Base-by-base conservation (phyloP, 257 asterid genomes). In the Nicotiana obtusifolia region DNA sequence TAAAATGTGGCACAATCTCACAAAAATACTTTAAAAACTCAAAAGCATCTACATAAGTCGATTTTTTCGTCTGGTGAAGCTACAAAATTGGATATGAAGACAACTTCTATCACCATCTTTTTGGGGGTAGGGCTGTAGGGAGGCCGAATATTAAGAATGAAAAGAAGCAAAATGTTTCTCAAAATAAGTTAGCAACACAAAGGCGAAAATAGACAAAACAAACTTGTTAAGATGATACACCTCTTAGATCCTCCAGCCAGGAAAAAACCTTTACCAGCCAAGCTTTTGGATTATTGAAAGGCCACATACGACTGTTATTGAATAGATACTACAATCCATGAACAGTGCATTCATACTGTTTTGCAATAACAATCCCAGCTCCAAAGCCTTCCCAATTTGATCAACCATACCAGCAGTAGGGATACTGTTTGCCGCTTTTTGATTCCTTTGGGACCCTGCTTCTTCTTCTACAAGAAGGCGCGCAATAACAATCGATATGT, bases 251-350 rank as follows among this genome's bases (percentile, higher is more conserved):
- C 62, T 49, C 80, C 47, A 75, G 62, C 62, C 62, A 49, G 24
- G 66, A 53, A 35, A 10, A 30, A 67, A 37, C 37, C 0, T 81
- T 82, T 79, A 89, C 88, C 84, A 86, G 78, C 89, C 89, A 4
- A 91, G 85, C 81, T 56, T 56, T 52, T 64, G 82, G 35, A 83
- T 84, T 57, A 91, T 22, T 57, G 90, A 87, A 80, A 88, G 84
- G 80, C 90, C 87, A 80, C 91, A 87, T 16, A 92, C 31, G 60
- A 95, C 92, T 85, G 90, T 86, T 47, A 92, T 85, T 0, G 88
- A 88, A 80, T 92, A 95, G 78, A 95, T 68, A 76, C 97, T 84
- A 66, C 91, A 85, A 83, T 95, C 99, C 85, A 95, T 89, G 57
- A 91, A 85, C 87, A 90, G n/a, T 11, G 97, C 96, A 68, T 85